Percentiles rank a stretch among this genome's conserved stretches.
Conservation (phyloP, 2,329 filamentous ascomycete genomes). For the Acephala macrosclerotiorum region DNA sequence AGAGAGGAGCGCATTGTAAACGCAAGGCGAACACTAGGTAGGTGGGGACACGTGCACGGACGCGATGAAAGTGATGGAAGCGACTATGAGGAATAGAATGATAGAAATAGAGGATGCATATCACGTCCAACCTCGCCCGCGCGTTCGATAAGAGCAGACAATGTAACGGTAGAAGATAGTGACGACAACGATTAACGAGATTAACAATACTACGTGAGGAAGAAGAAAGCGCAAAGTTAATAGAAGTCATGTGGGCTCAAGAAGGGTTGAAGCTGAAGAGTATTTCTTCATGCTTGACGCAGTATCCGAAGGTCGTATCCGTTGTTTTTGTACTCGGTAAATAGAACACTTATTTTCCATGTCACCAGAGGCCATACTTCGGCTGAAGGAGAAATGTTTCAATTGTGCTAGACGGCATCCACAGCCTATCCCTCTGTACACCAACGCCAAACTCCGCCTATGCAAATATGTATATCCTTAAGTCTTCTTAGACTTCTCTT, state of each 20-base stretch:
- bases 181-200: neutral
- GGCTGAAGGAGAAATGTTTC: neutral
- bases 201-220: neutral
- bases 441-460: constrained; percentile 11
- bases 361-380: neutral
- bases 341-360: neutral
- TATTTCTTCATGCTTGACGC: too few relatives aligned
- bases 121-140: too few relatives aligned
- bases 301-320: too few relatives aligned
- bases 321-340: too few relatives aligned
- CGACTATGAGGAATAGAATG: too few relatives aligned
- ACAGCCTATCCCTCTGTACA: neutral
- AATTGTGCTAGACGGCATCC: neutral
- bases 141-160: too few relatives aligned
- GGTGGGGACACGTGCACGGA: neutral
- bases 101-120: too few relatives aligned
- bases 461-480: constrained; percentile 18
- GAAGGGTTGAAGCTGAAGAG: too few relatives aligned
- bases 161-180: neutral
- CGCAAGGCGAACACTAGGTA: neutral
- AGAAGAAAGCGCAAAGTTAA: too few relatives aligned
- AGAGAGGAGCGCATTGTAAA: constrained; percentile 8
- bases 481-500: constrained; percentile 49
- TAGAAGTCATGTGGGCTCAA: too few relatives aligned
- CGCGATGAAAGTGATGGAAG: neutral